These are phyloP conservation scores for Rhynchosporium secalis DNA, from an alignment of 2,329 filamentous ascomycete genomes.

Conservation along the genomic window DNA sequence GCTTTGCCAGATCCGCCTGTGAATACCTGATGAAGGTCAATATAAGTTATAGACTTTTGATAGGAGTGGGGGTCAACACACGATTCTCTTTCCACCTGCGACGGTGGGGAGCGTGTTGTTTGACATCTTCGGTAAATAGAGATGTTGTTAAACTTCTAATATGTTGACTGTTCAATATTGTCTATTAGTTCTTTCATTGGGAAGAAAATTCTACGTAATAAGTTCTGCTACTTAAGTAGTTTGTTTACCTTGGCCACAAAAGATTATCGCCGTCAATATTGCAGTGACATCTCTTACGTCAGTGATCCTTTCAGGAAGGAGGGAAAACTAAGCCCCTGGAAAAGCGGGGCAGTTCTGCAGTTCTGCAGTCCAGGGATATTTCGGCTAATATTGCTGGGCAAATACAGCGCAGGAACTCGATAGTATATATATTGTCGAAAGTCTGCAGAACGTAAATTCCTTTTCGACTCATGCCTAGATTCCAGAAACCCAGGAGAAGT, in stretches of 20 bases:
- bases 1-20: conserved; percentile 43
- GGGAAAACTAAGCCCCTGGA: not conserved
- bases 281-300: conserved; percentile 18
- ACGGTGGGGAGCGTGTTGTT: conserved; percentile 24
- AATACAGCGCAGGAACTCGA: too few relatives aligned
- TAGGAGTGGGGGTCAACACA: not conserved
- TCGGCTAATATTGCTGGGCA: too few relatives aligned
- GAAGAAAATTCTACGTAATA: too few relatives aligned
- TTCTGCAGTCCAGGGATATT: not conserved
- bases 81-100: conserved; percentile 25
- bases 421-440: not conserved
- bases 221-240: not conserved
- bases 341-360: not conserved
- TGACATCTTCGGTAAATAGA: conserved; percentile 19
- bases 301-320: conserved; percentile 5
- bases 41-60: not conserved
- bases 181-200: not conserved
- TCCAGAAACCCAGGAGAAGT: too few relatives aligned
- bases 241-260: not conserved
- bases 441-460: too few relatives aligned
- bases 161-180: not conserved
- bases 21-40: conserved; percentile 34
- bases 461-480: too few relatives aligned
- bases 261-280: conserved; percentile 7
- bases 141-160: not conserved